Evolutionary conservation across 441 rosid genomes (phyloP).

Genomic region (Caryocar brasiliense): DNA sequence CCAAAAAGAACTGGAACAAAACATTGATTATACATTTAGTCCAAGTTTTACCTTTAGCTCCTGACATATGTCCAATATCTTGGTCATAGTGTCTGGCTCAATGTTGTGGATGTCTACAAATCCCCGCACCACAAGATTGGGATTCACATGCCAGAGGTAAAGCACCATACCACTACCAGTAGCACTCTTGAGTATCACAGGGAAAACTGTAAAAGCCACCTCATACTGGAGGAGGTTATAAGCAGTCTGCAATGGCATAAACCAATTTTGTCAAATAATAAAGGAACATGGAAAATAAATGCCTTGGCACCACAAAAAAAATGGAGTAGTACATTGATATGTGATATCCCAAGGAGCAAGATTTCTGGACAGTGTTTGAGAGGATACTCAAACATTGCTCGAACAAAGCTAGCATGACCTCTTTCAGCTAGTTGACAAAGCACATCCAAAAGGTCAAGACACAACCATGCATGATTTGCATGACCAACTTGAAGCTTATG

Average conservation of each 20-base stretch:
- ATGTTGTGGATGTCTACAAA: slow-evolving; percentile 40
- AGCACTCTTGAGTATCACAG: slow-evolving; percentile 43
- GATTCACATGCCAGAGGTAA: slow-evolving; percentile 73
- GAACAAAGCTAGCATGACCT: slow-evolving; percentile 63
- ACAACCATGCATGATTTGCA: slow-evolving; percentile 80
- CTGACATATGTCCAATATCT: slow-evolving; percentile 65
- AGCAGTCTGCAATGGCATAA: slow-evolving; percentile 58
- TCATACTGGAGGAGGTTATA: slow-evolving; percentile 78
- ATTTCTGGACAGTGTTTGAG: slow-evolving; percentile 80
- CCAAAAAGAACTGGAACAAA: too few species aligned
- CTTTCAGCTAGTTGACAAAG: slow-evolving; percentile 86
- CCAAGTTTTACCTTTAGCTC: slow-evolving; percentile 86
- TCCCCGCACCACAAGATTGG: slow-evolving; percentile 67
- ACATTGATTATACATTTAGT: too few species aligned
- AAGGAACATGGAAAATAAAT: neutral
- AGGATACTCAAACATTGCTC: slow-evolving; percentile 68
- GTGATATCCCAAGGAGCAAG: slow-evolving; percentile 81
- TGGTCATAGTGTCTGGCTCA: slow-evolving; percentile 52
- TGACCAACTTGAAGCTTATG: slow-evolving; percentile 65
- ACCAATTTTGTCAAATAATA: slow-evolving; percentile 9
- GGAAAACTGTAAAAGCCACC: slow-evolving; percentile 59
- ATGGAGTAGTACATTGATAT: slow-evolving; percentile 46
- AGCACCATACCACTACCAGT: slow-evolving; percentile 45
- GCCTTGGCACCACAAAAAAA: neutral
- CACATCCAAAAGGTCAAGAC: slow-evolving; percentile 81